Evolutionary conservation across 768 basidiomycete genomes (phyloP), one percentile per base, ranked within the genome.

Genomic region (Psilocybe cubensis): DNA sequence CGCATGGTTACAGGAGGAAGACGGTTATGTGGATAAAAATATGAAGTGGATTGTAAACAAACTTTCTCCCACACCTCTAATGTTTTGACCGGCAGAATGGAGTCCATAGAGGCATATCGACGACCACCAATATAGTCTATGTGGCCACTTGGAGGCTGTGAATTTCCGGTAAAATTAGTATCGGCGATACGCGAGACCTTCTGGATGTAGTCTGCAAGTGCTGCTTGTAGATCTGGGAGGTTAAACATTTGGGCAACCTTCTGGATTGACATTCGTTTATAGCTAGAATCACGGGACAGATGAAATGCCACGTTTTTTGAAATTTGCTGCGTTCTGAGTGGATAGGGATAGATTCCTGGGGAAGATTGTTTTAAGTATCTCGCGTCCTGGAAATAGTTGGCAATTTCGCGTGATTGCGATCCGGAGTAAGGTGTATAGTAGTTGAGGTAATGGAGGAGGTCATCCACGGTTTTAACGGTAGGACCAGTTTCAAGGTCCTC

Each of bases 61-160:
- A 68, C 33, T 12, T 54, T 58, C 17, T 57, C 62, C 73, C 72
- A 74, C 8, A 72, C 58, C 40, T 70, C 56, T n/a, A 73, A 49
- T 42, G 65, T 48, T 5, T 52, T 27, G 50, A 68, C 63, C 9
- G 70, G 63, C 9, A 68, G 60, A n/a, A 14, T 12, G 28, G 40
- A 59, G 12, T 43, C 38, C 11, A 25, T 20, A n/a, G 41, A 21
- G 1, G 55, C 31, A 29, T 51, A 17, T n/a, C 60, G 48, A 3
- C 56, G 46, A 11, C 65, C 63, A 11, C 65, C 63, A 40, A 66
- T 31, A 21, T 20, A n/a, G 24, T 23, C n/a, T 33, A 61, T 45
- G 10, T 31, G 44, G 50, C 49, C 29, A 38, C 4, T 38, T 29
- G 57, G 23, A n/a, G 43, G 27, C 2, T 27, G 18, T 11, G 23